Evolutionary conservation across 495 filamentous ascomycete species (phyloP).

Genomic region (Apodospora peruviana): DNA sequence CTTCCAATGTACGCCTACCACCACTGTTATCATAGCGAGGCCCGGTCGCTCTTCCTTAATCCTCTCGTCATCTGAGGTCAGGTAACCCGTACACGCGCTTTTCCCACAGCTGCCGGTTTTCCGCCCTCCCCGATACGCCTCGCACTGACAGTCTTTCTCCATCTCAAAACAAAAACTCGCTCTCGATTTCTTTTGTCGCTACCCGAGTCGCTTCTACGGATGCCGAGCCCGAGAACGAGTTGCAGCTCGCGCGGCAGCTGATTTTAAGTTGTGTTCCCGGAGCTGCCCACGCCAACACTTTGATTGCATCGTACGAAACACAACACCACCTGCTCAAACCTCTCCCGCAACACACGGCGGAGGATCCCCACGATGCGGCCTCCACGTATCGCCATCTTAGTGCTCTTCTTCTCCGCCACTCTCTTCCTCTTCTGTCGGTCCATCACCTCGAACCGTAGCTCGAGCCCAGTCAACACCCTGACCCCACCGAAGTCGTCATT

Average conservation of each 20-base stretch:
- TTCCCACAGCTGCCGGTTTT: no score
- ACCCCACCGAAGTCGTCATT: constrained; percentile 29
- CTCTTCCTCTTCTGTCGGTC: constrained; percentile 44
- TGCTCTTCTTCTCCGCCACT: constrained; percentile 40
- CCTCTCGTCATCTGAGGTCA: neutral
- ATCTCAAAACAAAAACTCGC: no score
- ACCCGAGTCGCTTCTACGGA: neutral
- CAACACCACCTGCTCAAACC: neutral
- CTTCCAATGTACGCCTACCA: no score
- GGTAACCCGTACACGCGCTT: no score
- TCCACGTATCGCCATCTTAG: constrained; percentile 40
- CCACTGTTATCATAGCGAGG: no score
- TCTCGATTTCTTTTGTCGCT: neutral
- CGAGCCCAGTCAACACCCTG: constrained; percentile 19
- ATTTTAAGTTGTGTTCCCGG: neutral
- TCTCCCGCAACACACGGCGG: neutral
- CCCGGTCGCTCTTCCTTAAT: neutral
- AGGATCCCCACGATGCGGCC: constrained; percentile 35
- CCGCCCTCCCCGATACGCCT: no score
- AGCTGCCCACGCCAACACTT: neutral
- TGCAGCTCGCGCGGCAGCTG: constrained; percentile 4
- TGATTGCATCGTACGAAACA: neutral
- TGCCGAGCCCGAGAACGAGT: constrained; percentile 1
- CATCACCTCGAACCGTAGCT: constrained; percentile 25
- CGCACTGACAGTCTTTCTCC: no score